Percentiles rank a stretch among this genome's conserved stretches.
phyloP scores from a whole-genome alignment of 2,329 filamentous ascomycete species.

The Alternaria brassicae region DNA sequence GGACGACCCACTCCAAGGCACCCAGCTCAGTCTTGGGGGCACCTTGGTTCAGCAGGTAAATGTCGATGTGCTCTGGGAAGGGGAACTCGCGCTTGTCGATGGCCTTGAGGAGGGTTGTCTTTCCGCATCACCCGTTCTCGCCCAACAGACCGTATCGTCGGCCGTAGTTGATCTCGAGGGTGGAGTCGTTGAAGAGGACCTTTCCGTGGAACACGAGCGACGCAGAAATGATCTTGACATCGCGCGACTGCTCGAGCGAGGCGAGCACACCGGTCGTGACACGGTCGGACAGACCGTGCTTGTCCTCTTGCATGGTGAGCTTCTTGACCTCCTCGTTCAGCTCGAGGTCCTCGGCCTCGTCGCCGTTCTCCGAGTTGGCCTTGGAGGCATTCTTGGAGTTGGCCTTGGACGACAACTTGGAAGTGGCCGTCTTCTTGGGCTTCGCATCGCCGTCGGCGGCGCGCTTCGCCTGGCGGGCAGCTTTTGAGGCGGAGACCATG shows the following conservation, averaged over 20 bases:
- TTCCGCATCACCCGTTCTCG: slow-evolving; percentile 99
- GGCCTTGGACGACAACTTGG: slow-evolving; percentile 73
- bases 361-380: slow-evolving; percentile 72
- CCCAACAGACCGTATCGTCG: slow-evolving; percentile 93
- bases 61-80: slow-evolving; percentile 94
- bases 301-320: slow-evolving; percentile 91
- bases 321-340: slow-evolving; percentile 82
- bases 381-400: slow-evolving; percentile 68
- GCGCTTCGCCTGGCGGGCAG: slow-evolving; percentile 71
- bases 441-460: slow-evolving; percentile 66
- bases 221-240: slow-evolving; percentile 95
- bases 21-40: slow-evolving; percentile 87
- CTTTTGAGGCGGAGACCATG: slow-evolving; percentile 74
- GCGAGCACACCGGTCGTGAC: slow-evolving; percentile 97
- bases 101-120: slow-evolving; percentile 95
- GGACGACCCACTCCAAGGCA: slow-evolving; percentile 96
- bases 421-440: slow-evolving; percentile 77
- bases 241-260: slow-evolving; percentile 82
- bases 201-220: slow-evolving; percentile 97
- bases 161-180: slow-evolving; percentile 89
- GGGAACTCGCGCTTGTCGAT: slow-evolving; percentile 94
- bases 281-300: slow-evolving; percentile 93
- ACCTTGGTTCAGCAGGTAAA: slow-evolving; percentile 97
- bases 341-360: slow-evolving; percentile 71
- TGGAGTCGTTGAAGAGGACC: slow-evolving; percentile 93